Base-by-base conservation (phyloP, 2,329 filamentous ascomycete genomes). In the Arthrobotrys entomopaga region DNA sequence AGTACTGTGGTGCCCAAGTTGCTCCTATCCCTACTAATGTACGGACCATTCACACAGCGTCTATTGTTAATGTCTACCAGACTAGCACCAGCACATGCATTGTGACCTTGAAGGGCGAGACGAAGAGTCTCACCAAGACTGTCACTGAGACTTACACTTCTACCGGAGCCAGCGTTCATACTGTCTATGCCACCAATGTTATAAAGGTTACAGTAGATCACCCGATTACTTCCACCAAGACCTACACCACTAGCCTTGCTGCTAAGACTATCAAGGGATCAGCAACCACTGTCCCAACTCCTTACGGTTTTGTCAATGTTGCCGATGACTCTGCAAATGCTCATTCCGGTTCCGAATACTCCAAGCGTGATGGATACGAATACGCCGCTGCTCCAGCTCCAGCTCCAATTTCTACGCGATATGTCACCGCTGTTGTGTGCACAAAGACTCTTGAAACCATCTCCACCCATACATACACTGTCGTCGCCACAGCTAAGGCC, bases 391-490 rank as follows among this genome's bases (percentile, higher is more conserved):
- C 29, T 6, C 43, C 13, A 8, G 15, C 16, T 65, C 29, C 29
- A 5, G 2, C 29, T 10, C 29, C 29, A 7, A 10, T 8, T 6
- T 7, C 29, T 8, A 54, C 49, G 43, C 70, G 53, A 24, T 57
- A 57, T 57, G 53, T 43, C 10, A 67, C 64, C 15, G 52, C 57
- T 3, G 52, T 74, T 56, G 49, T 67, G 46, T 74, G 70, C 70
- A 63, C 57, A 29, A 74, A 67, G 63, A 67, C 70, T 34, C 20
- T 67, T 13, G 56, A 66, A 53, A 63, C 69, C 15, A 52, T 66
- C 49, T 61, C 54, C 13, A 73, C 61, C 1, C n/a, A 53, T 49
- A 73, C 61, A 13, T 40, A 66, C 43, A 66, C 50, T 2, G 38
- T 56, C 15, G 4, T 43, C 16, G 53, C 53, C 2, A 48, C 38